Conservation (phyloP, 768 basidiomycete species). For the Mrakia gelida region DNA sequence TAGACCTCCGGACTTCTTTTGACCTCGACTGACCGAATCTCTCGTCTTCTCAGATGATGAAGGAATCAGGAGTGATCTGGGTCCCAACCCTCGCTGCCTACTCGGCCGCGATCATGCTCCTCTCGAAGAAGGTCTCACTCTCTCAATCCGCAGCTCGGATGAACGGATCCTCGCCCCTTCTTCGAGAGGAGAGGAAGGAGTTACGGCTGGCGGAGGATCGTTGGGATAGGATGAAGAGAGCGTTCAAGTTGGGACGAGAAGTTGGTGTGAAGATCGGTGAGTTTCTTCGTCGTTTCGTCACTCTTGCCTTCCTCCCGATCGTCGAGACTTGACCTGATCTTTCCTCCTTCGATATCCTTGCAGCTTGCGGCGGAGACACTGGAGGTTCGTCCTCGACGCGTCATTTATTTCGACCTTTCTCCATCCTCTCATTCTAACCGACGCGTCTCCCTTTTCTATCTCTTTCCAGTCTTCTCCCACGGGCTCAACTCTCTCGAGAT, state of each 20-base stretch:
- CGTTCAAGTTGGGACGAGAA: constrained; percentile 52
- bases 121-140: background rate
- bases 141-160: background rate
- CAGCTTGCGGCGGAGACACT: constrained; percentile 61
- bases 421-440: background rate
- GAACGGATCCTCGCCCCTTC: background rate
- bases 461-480: constrained; percentile 53
- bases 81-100: constrained; percentile 59
- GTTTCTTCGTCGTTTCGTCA: background rate
- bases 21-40: background rate
- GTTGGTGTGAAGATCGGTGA: constrained; percentile 48
- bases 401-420: background rate
- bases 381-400: constrained; percentile 41
- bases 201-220: constrained; percentile 13
- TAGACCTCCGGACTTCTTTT: too few relatives aligned
- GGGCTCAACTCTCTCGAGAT: constrained; percentile 61
- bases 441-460: background rate
- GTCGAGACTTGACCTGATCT: background rate
- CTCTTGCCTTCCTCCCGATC: background rate
- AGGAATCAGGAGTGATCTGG: constrained; percentile 48
- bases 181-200: background rate
- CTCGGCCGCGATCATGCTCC: constrained; percentile 29
- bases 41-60: constrained; percentile 17
- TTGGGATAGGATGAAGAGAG: constrained; percentile 14
- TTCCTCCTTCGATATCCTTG: background rate